Evolutionary conservation across 2,329 filamentous ascomycete genomes (phyloP), one percentile per base, ranked within the genome.

Genomic region (Didymellaceae sp.): DNA sequence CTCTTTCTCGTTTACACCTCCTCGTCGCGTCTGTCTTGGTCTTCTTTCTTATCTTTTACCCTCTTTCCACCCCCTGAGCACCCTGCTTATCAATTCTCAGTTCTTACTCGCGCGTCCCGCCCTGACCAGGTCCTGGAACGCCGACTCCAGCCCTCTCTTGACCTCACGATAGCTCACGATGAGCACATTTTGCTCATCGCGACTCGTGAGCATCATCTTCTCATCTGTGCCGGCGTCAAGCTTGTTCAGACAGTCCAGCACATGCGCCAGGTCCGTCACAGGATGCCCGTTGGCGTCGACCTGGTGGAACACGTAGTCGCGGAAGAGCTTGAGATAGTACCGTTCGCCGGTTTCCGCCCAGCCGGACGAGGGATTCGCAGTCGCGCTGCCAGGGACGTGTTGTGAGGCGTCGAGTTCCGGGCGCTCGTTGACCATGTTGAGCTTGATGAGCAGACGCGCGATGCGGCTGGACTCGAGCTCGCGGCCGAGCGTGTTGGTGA

Each of bases 241-340:
- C 71, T 96, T 97, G 76, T 95, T 97, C 61, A 99, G 75, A 67
- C 88, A 93, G 20, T 82, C 84, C 35, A 99, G 74, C 57, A 97
- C 90, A 75, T 97, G 92, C 3, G 89, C 93, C 50, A 97, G 78
- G 68, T 97, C 90, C 5, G 96, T 80, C 1, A 92, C 87, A 0
- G 94, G 89, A 44, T 89, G 88, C 11, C 91, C 91, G 49, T 90
- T 86, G 22, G 84, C 82, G 70, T 97, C 91, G 10, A 97, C 91
- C 67, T 96, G 92, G 72, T 99, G 94, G 75, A 97, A 99, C 31
- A 97, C 90, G 65, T 95, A 97, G 74, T 99, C 94, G 40, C 94
- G 85, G 79, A 97, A 97, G 7, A 99, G 82, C 75, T 96, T 97
- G 58, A 99, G 80, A 69, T 90, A 89, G 71, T 96, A 97, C 21